Evolutionary conservation across 495 filamentous ascomycete genomes (phyloP), one percentile per base, ranked within the genome.

Genomic region (Daldinia caldariorum): DNA sequence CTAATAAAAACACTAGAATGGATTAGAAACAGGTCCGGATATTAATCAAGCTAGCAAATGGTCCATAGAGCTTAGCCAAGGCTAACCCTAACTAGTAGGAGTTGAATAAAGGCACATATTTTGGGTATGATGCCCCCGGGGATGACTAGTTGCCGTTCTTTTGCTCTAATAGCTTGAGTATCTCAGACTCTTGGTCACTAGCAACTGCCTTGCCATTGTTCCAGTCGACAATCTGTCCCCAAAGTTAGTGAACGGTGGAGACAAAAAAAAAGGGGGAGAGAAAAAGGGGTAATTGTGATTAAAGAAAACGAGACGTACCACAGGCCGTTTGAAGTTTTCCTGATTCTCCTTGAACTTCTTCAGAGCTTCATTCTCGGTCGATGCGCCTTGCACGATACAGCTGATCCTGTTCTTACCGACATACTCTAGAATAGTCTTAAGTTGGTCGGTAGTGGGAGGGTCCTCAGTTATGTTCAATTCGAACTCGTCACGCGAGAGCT

Each of bases 371-470:
- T 84, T 83, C 71, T 88, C 84, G 69, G 88, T 84, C 41, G 70
- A 83, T 4, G 96, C 93, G 10, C 91, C 93, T 63, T 87, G 80
- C 12, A 99, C 81, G 55, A 97, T 72, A 59, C 85, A 85, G 2
- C 83, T 76, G 54, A 83, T 87, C 35, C 85, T 82, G 14, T 81
- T 76, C 53, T 72, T 69, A 34, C 86, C 88, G n/a, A 92, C 81
- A 73, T 97, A 99, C 57, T 97, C 92, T 7, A 99, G 78, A 71
- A 99, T 97, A 63, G 84, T 97, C 77, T 86, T 83, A 56, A 98
- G 80, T 81, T 99, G 95, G 70, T 96, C 92, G 5, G 81, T 57
- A 0, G 95, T 99, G 2, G 95, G 96, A 16, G 89, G 78, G 0
- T 85, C 85, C 74, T 95, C 93, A 38, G 91, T 91, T 34, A 99